Evolutionary conservation across 192 early-diverging fungal species (phyloP), one percentile per base, ranked within the genome.

Genomic region (Mortierella claussenii): DNA sequence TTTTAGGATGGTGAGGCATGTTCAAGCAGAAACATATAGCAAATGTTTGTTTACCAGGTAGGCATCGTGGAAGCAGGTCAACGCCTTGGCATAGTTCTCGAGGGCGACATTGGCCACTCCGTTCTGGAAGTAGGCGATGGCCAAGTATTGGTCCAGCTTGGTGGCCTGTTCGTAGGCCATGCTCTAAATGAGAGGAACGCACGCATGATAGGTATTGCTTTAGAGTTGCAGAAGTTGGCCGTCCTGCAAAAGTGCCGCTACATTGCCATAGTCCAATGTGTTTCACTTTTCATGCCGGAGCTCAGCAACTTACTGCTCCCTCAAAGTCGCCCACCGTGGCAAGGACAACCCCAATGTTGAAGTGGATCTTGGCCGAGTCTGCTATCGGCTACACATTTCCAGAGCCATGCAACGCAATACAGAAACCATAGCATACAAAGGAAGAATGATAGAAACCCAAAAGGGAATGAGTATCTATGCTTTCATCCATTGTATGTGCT

Each of bases 311-410:
- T 88, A 98, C 94, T 60, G 96, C 97, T 66, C 85, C 86, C 24
- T 91, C 83, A 74, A 90, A 83, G 56, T 95, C 86, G 21, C 88
- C 88, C 32, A 93, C 57, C 18, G 89, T 91, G 17, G 94, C 84
- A 48, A 89, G 89, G 49, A 92, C 86, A 55, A 96, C 88, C 4
- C 92, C 96, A 67, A 97, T 94, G 79, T 97, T 99, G 81, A 98
- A 99, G 82, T 96, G 93, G 53, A 98, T 96, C 82, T 96, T 96
- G 32, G 96, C 90, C 6, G 89, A 91, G 69, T 97, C 94, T 32
- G 96, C 96, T 55, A 99, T 89, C 23, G 80, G 78, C 89, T 91
- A 81, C 18, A 64, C 17, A 32, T 4, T 36, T 43, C 4, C 7
- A 50, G 8, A 60, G n/a, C n/a, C n/a, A n/a, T n/a, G n/a, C n/a